Evolutionary conservation across 2,329 filamentous ascomycete species (phyloP).

Genomic region (Drechslerella dactyloides): DNA sequence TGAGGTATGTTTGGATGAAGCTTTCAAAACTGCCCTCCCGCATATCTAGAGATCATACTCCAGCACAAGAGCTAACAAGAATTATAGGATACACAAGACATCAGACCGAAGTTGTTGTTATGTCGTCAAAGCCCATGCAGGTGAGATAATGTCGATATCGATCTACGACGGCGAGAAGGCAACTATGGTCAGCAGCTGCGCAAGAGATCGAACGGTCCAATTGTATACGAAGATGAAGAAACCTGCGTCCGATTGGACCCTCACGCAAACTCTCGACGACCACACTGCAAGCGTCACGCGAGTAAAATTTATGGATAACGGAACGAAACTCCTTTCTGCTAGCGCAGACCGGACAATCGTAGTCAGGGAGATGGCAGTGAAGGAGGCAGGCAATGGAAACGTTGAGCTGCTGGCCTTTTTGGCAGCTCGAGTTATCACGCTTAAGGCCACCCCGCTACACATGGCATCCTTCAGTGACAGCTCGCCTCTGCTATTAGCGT

Average conservation of each 20-base stretch:
- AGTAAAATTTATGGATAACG: conserved; percentile 76
- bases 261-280: conserved; percentile 90
- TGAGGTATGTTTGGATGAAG: conserved; percentile 62
- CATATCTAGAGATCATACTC: too few species aligned
- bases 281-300: conserved; percentile 84
- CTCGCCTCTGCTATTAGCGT: conserved; percentile 64
- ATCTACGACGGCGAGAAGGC: conserved; percentile 69
- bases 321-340: conserved; percentile 76
- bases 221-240: conserved; percentile 67
- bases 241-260: conserved; percentile 67
- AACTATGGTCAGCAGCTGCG: conserved; percentile 78
- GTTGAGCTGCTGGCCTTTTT: conserved; percentile 71
- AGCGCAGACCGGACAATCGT: conserved; percentile 85
- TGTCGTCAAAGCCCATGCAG: conserved; percentile 82
- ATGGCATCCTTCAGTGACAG: conserved; percentile 74
- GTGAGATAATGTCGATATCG: conserved; percentile 81
- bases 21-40: too few species aligned
- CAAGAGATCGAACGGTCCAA: conserved; percentile 89
- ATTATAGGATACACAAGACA: conserved; percentile 71
- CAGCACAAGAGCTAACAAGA: too few species aligned
- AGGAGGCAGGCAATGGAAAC: conserved; percentile 59
- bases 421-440: conserved; percentile 74
- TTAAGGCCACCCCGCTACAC: conserved; percentile 86
- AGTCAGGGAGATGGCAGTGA: conserved; percentile 68
- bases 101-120: conserved; percentile 68